These are phyloP conservation scores for Diaporthe eres DNA, from an alignment of 2,329 filamentous ascomycete species.

Conservation along the genomic window DNA sequence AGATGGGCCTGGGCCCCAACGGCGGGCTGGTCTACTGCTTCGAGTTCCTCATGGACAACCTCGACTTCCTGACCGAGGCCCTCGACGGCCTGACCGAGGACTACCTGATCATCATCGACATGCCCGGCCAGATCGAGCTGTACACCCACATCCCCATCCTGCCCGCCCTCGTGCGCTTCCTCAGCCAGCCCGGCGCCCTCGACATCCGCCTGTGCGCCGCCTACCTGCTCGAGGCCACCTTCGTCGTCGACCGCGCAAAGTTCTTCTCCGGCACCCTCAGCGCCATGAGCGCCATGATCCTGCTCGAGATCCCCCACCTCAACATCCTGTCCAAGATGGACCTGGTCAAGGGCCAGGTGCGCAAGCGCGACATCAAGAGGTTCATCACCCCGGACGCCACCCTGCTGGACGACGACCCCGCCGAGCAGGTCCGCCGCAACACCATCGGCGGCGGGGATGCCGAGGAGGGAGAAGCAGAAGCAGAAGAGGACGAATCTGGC, in stretches of 20 bases:
- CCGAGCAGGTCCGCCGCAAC: slow-evolving; percentile 61
- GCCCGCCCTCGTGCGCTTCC: slow-evolving; percentile 84
- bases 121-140: slow-evolving; percentile 98
- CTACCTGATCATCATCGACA: slow-evolving; percentile 97
- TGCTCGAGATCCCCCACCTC: slow-evolving; percentile 96
- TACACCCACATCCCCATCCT: slow-evolving; percentile 97
- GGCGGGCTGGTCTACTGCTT: slow-evolving; percentile 97
- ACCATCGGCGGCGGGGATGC: slow-evolving; percentile 64
- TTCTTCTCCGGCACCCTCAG: slow-evolving; percentile 97
- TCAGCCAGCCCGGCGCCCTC: slow-evolving; percentile 83
- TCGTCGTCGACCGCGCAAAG: slow-evolving; percentile 95
- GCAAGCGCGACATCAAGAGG: slow-evolving; percentile 88
- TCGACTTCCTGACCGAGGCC: slow-evolving; percentile 90
- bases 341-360: slow-evolving; percentile 89
- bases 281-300: slow-evolving; percentile 99
- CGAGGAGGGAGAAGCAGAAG: slow-evolving; percentile 62
- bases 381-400: slow-evolving; percentile 90
- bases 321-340: slow-evolving; percentile 99
- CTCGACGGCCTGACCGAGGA: slow-evolving; percentile 92
- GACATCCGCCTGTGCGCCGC: slow-evolving; percentile 94
- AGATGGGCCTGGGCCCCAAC: slow-evolving; percentile 90
- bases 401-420: slow-evolving; percentile 84
- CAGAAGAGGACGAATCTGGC: slow-evolving; percentile 66
- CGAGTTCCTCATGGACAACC: slow-evolving; percentile 94
- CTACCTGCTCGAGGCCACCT: slow-evolving; percentile 95